Conservation (phyloP, 805 yeast genomes). For the Myxozyma geophila region DNA sequence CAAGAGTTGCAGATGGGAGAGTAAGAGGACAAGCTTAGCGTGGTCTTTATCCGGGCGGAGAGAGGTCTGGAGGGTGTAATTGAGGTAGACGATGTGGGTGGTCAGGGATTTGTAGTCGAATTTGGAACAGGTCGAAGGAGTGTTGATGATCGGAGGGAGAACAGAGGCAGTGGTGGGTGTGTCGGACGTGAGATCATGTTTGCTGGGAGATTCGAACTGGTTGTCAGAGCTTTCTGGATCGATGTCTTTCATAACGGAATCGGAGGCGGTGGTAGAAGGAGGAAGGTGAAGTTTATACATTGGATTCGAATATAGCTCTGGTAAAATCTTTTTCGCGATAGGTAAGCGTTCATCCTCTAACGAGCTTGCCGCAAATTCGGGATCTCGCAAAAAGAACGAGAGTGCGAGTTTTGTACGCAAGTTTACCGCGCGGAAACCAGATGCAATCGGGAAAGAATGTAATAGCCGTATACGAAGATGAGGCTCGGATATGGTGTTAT, state of each 20-base stretch:
- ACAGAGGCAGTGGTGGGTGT: background rate
- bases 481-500: slow-evolving; percentile 5
- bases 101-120: slow-evolving; percentile 18
- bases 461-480: slow-evolving; percentile 12
- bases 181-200: background rate
- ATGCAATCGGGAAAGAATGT: slow-evolving; percentile 15
- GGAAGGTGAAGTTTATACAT: slow-evolving; percentile 14
- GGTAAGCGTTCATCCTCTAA: slow-evolving; percentile 22
- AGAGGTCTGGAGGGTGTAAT: slow-evolving; percentile 24
- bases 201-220: background rate
- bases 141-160: background rate
- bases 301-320: slow-evolving; percentile 24
- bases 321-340: slow-evolving; percentile 28
- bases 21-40: slow-evolving; percentile 10
- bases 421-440: slow-evolving; percentile 16
- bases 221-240: background rate
- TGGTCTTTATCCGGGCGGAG: slow-evolving; percentile 21
- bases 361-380: background rate
- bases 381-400: slow-evolving; percentile 23
- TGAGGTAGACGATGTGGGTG: slow-evolving; percentile 12
- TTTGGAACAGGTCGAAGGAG: background rate
- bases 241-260: background rate
- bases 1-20: slow-evolving; percentile 11
- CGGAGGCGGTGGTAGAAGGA: background rate
- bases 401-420: slow-evolving; percentile 25